A percentile compares a stretch with the other conserved stretches of the same genome.
Evolutionary conservation across 192 early-diverging fungal genomes (phyloP).

Genomic region (Gamsiella multidivaricata): DNA sequence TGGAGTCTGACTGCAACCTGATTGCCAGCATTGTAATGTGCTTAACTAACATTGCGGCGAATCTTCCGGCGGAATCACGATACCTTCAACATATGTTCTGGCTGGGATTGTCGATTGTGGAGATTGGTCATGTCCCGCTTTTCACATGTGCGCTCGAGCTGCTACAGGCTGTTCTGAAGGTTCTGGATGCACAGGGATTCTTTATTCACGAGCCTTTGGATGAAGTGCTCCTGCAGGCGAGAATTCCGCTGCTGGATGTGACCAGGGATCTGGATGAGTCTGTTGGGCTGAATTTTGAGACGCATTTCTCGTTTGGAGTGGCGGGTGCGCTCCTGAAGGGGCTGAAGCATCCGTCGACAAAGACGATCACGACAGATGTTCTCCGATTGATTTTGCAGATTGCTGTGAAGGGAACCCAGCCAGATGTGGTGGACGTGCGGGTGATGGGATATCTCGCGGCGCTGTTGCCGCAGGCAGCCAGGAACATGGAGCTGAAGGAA

Average conservation of each 20-base stretch:
- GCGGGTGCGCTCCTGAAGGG: constrained; percentile 86
- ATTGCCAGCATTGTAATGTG: constrained; percentile 91
- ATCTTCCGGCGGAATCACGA: constrained; percentile 82
- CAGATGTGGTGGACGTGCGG: constrained; percentile 54
- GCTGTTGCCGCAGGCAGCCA: constrained; percentile 81
- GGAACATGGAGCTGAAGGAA: constrained; percentile 74
- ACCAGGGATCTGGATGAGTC: constrained; percentile 77
- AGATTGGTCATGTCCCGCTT: constrained; percentile 85
- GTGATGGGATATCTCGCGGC: constrained; percentile 85
- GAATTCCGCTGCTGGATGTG: constrained; percentile 77
- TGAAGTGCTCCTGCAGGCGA: constrained; percentile 76
- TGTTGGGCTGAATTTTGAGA: constrained; percentile 85
- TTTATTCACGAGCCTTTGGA: constrained; percentile 78
- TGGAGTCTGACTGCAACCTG: constrained; percentile 82
- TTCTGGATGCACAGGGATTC: constrained; percentile 79
- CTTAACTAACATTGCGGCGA: constrained; percentile 89
- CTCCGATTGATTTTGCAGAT: constrained; percentile 82
- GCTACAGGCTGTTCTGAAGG: constrained; percentile 76
- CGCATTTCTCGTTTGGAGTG: constrained; percentile 89
- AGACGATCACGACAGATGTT: constrained; percentile 75
- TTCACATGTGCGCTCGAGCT: constrained; percentile 80
- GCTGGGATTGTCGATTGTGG: constrained; percentile 87
- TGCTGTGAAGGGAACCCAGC: constrained; percentile 64
- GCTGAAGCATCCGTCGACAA: constrained; percentile 79
- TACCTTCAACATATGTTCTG: constrained; percentile 92